These are phyloP conservation scores for Pseudogymnoascus sp. DNA, from an alignment of 2,329 filamentous ascomycete species.

Conservation along the genomic window DNA sequence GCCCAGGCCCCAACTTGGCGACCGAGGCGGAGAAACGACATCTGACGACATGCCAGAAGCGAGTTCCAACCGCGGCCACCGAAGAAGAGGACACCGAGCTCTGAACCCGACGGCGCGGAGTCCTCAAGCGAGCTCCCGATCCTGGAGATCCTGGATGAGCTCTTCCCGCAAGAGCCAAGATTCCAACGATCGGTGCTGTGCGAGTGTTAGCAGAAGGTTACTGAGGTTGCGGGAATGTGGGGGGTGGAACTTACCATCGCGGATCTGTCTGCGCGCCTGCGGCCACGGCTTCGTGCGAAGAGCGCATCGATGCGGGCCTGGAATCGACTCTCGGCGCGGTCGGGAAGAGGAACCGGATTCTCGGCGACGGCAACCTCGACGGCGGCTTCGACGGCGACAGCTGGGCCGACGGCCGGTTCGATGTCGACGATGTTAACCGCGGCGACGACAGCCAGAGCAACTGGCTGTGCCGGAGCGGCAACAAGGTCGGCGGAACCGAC, in stretches of 20 bases:
- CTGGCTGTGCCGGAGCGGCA: neutral
- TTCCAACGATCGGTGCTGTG: neutral
- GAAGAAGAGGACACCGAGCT: neutral
- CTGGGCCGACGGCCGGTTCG: neutral
- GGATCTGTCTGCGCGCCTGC: neutral
- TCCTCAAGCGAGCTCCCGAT: neutral
- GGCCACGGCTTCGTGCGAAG: neutral
- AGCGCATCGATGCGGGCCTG: neutral
- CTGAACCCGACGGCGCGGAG: neutral
- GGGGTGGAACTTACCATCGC: neutral
- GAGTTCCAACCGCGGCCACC: neutral
- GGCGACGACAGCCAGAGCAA: neutral
- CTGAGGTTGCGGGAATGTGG: neutral
- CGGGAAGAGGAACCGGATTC: neutral
- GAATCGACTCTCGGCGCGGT: neutral
- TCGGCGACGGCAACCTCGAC: neutral
- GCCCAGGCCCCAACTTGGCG: neutral
- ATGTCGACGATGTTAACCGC: neutral
- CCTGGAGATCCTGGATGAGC: neutral
- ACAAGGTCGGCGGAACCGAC: neutral
- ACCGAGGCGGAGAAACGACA: neutral
- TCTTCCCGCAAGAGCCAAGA: neutral
- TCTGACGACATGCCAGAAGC: slow-evolving; percentile 1
- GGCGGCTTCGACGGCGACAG: neutral
- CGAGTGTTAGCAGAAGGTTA: neutral